phyloP scores from a whole-genome alignment of 1,284 basidiomycete species.

The Ganoderma resinaceum region DNA sequence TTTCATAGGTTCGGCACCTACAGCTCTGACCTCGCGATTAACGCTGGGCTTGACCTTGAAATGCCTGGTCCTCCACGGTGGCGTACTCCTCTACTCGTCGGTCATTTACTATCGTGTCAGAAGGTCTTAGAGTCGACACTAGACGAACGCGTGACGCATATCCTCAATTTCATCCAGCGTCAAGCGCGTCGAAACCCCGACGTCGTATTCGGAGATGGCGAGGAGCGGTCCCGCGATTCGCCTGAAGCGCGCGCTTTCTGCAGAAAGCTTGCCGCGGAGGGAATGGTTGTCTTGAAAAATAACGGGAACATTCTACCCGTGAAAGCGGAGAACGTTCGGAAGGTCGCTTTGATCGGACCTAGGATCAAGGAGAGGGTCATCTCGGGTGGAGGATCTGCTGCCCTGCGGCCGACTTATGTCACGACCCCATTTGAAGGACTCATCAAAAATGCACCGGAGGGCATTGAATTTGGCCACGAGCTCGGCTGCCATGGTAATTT shows the following conservation, averaged over 20 bases:
- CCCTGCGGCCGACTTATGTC: constrained; percentile 53
- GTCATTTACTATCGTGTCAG: constrained; percentile 61
- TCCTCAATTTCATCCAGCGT: constrained; percentile 66
- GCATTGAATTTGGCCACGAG: constrained; percentile 54
- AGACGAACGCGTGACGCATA: constrained; percentile 59
- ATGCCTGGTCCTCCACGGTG: constrained; percentile 74
- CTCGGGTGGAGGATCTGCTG: constrained; percentile 58
- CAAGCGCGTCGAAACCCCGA: constrained; percentile 64
- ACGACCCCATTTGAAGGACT: constrained; percentile 66
- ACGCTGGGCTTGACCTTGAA: constrained; percentile 74
- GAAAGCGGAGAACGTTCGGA: constrained; percentile 38
- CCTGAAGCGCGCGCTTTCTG: constrained; percentile 62
- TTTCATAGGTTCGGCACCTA: constrained; percentile 65
- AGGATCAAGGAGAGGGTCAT: constrained; percentile 54
- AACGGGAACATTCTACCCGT: constrained; percentile 53
- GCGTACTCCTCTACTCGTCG: constrained; percentile 62
- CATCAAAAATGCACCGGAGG: constrained; percentile 51
- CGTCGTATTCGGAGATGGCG: constrained; percentile 69
- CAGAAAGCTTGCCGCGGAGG: constrained; percentile 64
- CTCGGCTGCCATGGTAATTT: constrained; percentile 67
- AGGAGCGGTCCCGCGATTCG: constrained; percentile 64
- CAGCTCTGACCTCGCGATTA: constrained; percentile 61
- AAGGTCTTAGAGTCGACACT: constrained; percentile 61
- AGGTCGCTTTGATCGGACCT: constrained; percentile 53
- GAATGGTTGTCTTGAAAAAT: constrained; percentile 78